Percentiles rank a stretch among this genome's conserved stretches.
Evolutionary conservation across 2,329 filamentous ascomycete genomes (phyloP).

Genomic region (Talaromyces sp.): DNA sequence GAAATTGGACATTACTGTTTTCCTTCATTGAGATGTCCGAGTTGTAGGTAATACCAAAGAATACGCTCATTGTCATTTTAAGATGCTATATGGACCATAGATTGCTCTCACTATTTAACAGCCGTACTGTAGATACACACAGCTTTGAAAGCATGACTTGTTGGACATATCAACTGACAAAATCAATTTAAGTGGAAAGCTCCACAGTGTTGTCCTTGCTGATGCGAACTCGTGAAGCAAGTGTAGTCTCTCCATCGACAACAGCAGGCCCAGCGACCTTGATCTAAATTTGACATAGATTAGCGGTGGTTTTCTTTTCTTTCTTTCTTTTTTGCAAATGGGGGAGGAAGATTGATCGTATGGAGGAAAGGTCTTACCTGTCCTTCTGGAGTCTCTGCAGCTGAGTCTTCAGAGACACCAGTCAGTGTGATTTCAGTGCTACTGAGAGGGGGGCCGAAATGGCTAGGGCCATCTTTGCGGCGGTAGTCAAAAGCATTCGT

Average conservation of each 20-base stretch:
- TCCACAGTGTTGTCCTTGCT: slow-evolving; percentile 74
- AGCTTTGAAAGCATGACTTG: background rate
- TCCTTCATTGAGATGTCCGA: background rate
- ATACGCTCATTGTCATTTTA: background rate
- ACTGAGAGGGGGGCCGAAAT: slow-evolving; percentile 82
- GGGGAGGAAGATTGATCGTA: no score
- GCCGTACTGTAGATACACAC: slow-evolving; percentile 1
- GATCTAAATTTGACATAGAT: slow-evolving; percentile 55
- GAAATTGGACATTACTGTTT: slow-evolving; percentile 13
- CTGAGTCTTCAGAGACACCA: slow-evolving; percentile 36
- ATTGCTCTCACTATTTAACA: background rate
- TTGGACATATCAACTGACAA: background rate
- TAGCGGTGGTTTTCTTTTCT: background rate
- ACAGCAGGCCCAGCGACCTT: slow-evolving; percentile 74
- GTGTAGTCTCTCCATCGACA: slow-evolving; percentile 63
- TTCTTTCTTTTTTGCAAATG: background rate
- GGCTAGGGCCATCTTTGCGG: slow-evolving; percentile 51
- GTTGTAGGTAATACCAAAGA: background rate
- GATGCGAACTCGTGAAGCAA: slow-evolving; percentile 68
- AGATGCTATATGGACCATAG: background rate
- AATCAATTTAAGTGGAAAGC: slow-evolving; percentile 31
- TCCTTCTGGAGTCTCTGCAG: slow-evolving; percentile 54
- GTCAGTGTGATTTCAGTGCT: slow-evolving; percentile 74
- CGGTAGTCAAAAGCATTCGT: slow-evolving; percentile 88
- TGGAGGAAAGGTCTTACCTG: slow-evolving; percentile 56